phyloP scores from a whole-genome alignment of 2,329 filamentous ascomycete genomes.

The Arthrobotrys iridis region DNA sequence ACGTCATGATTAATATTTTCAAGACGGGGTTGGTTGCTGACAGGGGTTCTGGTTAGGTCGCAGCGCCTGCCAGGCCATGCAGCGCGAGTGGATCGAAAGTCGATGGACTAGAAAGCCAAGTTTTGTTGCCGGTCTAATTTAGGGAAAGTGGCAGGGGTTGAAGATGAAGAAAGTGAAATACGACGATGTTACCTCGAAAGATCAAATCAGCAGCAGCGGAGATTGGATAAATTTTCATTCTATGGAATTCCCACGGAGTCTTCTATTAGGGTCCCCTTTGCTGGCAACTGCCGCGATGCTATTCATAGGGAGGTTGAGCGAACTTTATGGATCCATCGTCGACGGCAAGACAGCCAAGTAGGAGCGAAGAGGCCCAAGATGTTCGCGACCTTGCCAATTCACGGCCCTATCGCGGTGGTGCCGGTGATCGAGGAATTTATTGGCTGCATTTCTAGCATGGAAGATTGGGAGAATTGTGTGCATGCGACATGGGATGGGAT shows the following conservation, averaged over 20 bases:
- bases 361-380: slow-evolving; percentile 1
- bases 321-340: neutral
- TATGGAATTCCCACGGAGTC: too few species aligned
- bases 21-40: neutral
- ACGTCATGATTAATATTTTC: slow-evolving; percentile 7
- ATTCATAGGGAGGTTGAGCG: neutral
- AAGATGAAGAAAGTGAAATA: neutral
- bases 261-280: neutral
- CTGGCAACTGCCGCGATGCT: neutral
- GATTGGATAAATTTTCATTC: neutral
- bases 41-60: neutral
- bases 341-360: slow-evolving; percentile 6
- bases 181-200: slow-evolving; percentile 10
- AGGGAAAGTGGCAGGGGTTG: slow-evolving; percentile 14
- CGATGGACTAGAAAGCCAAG: slow-evolving; percentile 1
- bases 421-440: slow-evolving; percentile 30
- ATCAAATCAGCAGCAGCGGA: neutral
- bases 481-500: slow-evolving; percentile 17
- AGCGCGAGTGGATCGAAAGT: neutral
- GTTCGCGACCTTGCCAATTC: slow-evolving; percentile 2
- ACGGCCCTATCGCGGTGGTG: slow-evolving; percentile 4
- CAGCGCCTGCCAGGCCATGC: neutral
- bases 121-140: neutral
- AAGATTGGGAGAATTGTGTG: slow-evolving; percentile 29
- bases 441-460: slow-evolving; percentile 29